phyloP scores from a whole-genome alignment of 495 filamentous ascomycete genomes.

The Lophium mytilinum region DNA sequence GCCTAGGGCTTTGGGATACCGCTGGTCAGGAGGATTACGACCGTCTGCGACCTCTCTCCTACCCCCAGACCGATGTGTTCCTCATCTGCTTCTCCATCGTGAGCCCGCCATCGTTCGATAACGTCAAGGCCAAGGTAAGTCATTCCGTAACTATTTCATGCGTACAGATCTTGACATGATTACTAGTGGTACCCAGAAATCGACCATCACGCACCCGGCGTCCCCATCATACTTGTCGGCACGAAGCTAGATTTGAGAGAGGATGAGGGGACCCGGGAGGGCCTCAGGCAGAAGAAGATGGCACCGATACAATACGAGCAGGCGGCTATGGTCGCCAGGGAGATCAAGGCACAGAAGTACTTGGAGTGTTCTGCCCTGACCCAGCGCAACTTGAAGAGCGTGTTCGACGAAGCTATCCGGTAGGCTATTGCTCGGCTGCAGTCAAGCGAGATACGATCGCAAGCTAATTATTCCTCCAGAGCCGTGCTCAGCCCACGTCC shows the following conservation, averaged over 20 bases:
- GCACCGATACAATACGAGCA: slow-evolving; percentile 85
- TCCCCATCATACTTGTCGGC: slow-evolving; percentile 94
- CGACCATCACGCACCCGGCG: slow-evolving; percentile 87
- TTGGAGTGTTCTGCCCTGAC: slow-evolving; percentile 97
- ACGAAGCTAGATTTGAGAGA: slow-evolving; percentile 96
- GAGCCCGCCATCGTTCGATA: slow-evolving; percentile 94
- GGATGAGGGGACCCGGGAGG: slow-evolving; percentile 69
- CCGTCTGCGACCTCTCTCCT: slow-evolving; percentile 86
- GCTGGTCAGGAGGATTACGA: slow-evolving; percentile 99
- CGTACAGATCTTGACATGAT: slow-evolving; percentile 3
- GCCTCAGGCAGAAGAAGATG: slow-evolving; percentile 79
- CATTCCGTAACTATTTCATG: not conserved
- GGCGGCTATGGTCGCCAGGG: slow-evolving; percentile 74
- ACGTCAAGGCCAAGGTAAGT: slow-evolving; percentile 88
- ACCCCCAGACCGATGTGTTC: slow-evolving; percentile 97
- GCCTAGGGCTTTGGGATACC: slow-evolving; percentile 96
- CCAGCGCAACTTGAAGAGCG: slow-evolving; percentile 90
- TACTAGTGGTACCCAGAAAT: slow-evolving; percentile 91
- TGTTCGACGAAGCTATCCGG: slow-evolving; percentile 97
- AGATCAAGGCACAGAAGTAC: slow-evolving; percentile 91
- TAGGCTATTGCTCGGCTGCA: slow-evolving; percentile 34
- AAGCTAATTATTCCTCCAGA: slow-evolving; percentile 36
- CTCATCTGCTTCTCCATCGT: slow-evolving; percentile 98
- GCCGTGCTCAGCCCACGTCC: slow-evolving; percentile 78
- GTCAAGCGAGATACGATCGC: not conserved